A percentile compares a stretch with the other conserved stretches of the same genome.
Evolutionary conservation across 192 early-diverging fungal genomes (phyloP).

Genomic region (Backusella tarrabulga): DNA sequence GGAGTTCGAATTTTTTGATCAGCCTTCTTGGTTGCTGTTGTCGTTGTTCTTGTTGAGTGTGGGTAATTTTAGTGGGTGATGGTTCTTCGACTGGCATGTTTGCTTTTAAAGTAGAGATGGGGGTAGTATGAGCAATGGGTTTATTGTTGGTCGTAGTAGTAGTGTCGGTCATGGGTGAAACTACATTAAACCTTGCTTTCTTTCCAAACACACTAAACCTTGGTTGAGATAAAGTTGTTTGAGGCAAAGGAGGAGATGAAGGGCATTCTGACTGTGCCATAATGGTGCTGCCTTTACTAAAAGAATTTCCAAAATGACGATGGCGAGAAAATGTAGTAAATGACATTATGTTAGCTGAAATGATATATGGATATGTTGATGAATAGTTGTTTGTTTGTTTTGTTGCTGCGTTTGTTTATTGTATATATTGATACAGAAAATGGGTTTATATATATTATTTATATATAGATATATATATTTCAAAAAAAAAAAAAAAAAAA

Average conservation of each 20-base stretch:
- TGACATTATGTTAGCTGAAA: not conserved
- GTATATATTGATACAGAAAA: not conserved
- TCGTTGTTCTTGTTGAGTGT: not conserved
- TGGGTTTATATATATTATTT: not conserved
- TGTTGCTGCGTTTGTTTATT: no score
- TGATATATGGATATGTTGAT: not conserved
- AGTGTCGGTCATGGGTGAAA: not conserved
- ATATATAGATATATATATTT: not conserved
- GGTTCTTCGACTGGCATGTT: not conserved
- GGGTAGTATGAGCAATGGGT: not conserved
- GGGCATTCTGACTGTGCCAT: not conserved
- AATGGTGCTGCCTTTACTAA: not conserved
- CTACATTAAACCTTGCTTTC: not conserved
- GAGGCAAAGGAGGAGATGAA: not conserved
- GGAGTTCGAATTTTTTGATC: not conserved
- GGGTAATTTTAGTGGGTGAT: not conserved
- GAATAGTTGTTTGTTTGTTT: not conserved
- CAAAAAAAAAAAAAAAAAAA: no score
- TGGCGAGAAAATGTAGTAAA: conserved; percentile 7
- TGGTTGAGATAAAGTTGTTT: not conserved
- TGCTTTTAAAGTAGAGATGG: not conserved
- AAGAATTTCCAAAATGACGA: not conserved
- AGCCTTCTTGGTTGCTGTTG: not conserved
- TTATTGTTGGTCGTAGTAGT: not conserved
- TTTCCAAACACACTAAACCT: conserved; percentile 17